Evolutionary conservation across 202 grass and related monocot genomes (phyloP).

Genomic region (Zoysia matrella): DNA sequence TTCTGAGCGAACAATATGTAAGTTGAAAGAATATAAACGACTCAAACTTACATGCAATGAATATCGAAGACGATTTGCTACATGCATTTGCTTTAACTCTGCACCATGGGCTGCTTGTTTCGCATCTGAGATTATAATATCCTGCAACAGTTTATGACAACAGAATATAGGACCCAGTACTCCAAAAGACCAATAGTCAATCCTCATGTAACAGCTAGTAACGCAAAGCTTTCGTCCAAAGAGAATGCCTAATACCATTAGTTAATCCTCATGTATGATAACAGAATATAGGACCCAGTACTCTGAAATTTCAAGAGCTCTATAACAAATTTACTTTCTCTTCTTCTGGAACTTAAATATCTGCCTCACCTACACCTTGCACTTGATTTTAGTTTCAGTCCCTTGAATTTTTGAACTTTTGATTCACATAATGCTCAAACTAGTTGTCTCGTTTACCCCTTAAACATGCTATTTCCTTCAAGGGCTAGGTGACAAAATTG

Average conservation of each 20-base stretch:
- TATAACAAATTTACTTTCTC: not conserved
- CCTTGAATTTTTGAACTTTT: not conserved
- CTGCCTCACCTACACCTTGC: not conserved
- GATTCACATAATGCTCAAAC: not conserved
- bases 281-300: not conserved
- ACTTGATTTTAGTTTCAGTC: not conserved
- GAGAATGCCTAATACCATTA: constrained; percentile 7
- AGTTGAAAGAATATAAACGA: not conserved
- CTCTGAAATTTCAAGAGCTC: constrained; percentile 8
- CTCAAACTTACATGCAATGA: constrained; percentile 69
- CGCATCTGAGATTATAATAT: constrained; percentile 77
- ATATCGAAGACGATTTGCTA: constrained; percentile 61
- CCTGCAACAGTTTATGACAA: constrained; percentile 35
- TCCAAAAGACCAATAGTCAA: too few relatives aligned
- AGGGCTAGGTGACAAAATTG: not conserved
- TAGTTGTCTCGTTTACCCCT: not conserved
- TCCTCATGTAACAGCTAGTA: too few relatives aligned
- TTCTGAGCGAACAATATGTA: constrained; percentile 14
- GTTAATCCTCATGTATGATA: not conserved
- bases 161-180: too few relatives aligned
- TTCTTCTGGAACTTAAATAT: not conserved
- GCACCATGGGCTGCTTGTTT: constrained; percentile 4
- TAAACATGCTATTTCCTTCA: not conserved
- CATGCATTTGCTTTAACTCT: constrained; percentile 54
- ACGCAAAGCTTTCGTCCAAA: constrained; percentile 5